Conservation (phyloP, 352 stramenopile species). For the Halophytophthora batemanensis region DNA sequence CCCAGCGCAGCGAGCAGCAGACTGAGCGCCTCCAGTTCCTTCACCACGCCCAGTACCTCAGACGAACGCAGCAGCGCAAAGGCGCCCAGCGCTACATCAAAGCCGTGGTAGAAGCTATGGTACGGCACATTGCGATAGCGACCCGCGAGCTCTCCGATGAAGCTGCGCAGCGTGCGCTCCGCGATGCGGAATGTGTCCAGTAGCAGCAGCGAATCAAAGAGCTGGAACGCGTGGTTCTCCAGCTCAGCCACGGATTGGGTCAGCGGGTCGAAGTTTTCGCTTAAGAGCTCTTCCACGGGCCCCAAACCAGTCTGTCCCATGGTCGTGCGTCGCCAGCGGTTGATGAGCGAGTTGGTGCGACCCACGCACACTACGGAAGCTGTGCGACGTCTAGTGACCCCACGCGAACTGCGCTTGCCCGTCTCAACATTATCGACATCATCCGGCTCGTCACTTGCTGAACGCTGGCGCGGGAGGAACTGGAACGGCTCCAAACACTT, state of each 20-base stretch:
- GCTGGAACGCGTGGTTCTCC: slow-evolving; percentile 49
- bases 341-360: slow-evolving; percentile 53
- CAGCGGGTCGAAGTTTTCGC: slow-evolving; percentile 58
- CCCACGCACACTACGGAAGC: slow-evolving; percentile 39
- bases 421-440: slow-evolving; percentile 14
- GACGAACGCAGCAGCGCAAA: slow-evolving; percentile 61
- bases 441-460: slow-evolving; percentile 40
- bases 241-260: slow-evolving; percentile 54
- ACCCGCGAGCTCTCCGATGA: slow-evolving; percentile 50
- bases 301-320: slow-evolving; percentile 30
- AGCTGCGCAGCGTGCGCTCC: slow-evolving; percentile 34
- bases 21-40: slow-evolving; percentile 70
- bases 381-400: slow-evolving; percentile 33
- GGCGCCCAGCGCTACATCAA: slow-evolving; percentile 67
- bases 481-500: slow-evolving; percentile 12
- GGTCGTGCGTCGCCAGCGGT: slow-evolving; percentile 55
- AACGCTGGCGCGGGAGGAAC: slow-evolving; percentile 4
- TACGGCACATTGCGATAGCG: slow-evolving; percentile 75
- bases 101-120: slow-evolving; percentile 87
- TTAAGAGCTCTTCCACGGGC: slow-evolving; percentile 44
- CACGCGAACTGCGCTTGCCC: slow-evolving; percentile 3
- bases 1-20: slow-evolving; percentile 78
- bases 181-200: slow-evolving; percentile 72
- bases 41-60: slow-evolving; percentile 59
- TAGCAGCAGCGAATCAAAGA: slow-evolving; percentile 62